Evolutionary conservation across 345 rosid species (phyloP).

Genomic region (Nasturtium officinale): DNA sequence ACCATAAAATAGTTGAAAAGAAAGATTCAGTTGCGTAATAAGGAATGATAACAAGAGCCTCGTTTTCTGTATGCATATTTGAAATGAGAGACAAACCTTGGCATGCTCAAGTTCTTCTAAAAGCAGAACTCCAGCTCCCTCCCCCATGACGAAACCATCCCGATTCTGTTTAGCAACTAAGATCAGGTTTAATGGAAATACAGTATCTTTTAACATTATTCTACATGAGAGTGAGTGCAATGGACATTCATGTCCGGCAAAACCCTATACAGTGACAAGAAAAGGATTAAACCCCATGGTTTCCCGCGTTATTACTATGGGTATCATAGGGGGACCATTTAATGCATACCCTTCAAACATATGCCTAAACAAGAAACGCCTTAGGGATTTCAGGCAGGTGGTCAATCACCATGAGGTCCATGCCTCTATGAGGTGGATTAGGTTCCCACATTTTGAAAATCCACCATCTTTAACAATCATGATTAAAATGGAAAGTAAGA

Average conservation of each 20-base stretch:
- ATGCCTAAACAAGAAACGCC: neutral
- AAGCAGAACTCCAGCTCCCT: slow-evolving; percentile 97
- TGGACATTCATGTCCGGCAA: neutral
- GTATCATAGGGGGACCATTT: neutral
- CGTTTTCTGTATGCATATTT: neutral
- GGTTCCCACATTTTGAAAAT: slow-evolving; percentile 14
- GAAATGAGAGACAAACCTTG: slow-evolving; percentile 51
- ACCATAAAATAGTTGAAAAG: neutral
- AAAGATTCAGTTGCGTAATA: neutral
- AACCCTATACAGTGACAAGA: neutral
- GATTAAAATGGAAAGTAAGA: neutral
- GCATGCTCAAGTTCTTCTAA: slow-evolving; percentile 97
- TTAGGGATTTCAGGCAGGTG: neutral
- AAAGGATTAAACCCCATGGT: neutral
- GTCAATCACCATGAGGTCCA: neutral
- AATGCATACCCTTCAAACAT: slow-evolving; percentile 11
- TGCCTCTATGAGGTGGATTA: neutral
- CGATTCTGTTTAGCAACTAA: slow-evolving; percentile 58
- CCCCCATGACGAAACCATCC: slow-evolving; percentile 98
- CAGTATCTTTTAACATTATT: neutral
- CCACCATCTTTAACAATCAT: neutral
- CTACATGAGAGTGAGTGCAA: neutral
- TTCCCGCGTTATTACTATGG: neutral
- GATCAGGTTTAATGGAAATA: neutral
- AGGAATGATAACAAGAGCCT: neutral